Base-by-base conservation (phyloP, 139 green algal genomes). In the Coccomyxa sp. region DNA sequence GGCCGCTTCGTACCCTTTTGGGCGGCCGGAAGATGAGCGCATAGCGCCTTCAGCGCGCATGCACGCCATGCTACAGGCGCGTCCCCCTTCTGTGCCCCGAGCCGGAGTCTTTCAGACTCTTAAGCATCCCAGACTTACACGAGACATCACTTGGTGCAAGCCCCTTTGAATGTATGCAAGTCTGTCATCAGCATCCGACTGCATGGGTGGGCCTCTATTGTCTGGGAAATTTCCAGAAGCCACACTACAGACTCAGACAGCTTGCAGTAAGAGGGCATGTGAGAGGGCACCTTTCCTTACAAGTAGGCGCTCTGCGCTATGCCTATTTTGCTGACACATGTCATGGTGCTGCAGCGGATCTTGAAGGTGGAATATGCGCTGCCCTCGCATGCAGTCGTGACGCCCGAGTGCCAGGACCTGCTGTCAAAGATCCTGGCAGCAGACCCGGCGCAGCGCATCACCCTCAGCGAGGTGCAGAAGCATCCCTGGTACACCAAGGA, bases 1-100 rank as follows among this genome's bases (percentile, higher is more conserved):
- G 79, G 92, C 94, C 39, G 94, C 94, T 12, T 90, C 91, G 2
- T 99, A 99, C 81, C 97, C 97, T 9, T 99, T 99, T 83, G 95
- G 98, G 89, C 87, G 93, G 72, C 91, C 93, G 6, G 92, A 97
- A 79, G 94, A 98, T 85, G 93, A 94, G 72, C 44, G 55, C 36
- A 84, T 91, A 68, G 84, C 90, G 71, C 92, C 95, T 82, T 87
- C 86, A 39, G 84, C 91, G 73, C 93, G 93, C 79, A 89, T 96
- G 82, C 92, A 88, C 73, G 77, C 75, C 70, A 88, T 89, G 82
- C 80, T 88, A 55, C 74, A 81, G 73, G 81, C 79, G 33, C 9
- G 55, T 29, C 31, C 35, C n/a, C n/a, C n/a, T n/a, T n/a, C n/a
- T n/a, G n/a, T n/a, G n/a, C n/a, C n/a, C n/a, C n/a, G n/a, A n/a